These are phyloP conservation scores for Fusarium camptoceras DNA, from an alignment of 2,329 filamentous ascomycete species.

Conservation along the genomic window DNA sequence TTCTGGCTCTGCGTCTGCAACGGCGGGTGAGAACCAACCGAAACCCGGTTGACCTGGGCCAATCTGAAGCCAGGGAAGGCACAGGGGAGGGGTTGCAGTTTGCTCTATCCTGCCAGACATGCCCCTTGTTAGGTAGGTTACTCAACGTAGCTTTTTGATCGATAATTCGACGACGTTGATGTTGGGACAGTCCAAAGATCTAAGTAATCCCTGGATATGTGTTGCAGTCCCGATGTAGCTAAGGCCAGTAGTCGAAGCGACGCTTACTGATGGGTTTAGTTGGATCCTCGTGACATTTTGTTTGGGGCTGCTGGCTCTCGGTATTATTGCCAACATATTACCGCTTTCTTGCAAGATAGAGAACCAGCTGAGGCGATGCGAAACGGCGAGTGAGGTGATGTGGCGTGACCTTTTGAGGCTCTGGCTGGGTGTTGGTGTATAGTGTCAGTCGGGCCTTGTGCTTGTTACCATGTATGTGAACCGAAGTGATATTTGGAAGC, in stretches of 20 bases:
- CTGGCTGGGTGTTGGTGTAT: constrained; percentile 29
- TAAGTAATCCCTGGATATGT: constrained; percentile 33
- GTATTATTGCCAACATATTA: not conserved
- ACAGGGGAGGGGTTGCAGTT: constrained; percentile 13
- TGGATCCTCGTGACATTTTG: constrained; percentile 2
- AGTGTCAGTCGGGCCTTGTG: constrained; percentile 30
- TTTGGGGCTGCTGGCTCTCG: not conserved
- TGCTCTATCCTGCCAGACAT: constrained; percentile 23
- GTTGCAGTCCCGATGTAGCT: constrained; percentile 1
- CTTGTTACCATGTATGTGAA: constrained; percentile 38
- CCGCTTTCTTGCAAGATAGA: constrained; percentile 4
- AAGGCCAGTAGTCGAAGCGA: not conserved
- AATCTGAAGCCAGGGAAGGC: constrained; percentile 33
- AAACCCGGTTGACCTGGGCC: constrained; percentile 32
- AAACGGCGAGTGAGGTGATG: constrained; percentile 38
- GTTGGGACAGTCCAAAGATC: constrained; percentile 27
- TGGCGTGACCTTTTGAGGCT: constrained; percentile 38
- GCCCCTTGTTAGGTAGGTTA: constrained; percentile 29
- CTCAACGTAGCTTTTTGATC: constrained; percentile 40
- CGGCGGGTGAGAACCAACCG: constrained; percentile 35
- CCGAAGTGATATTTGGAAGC: constrained; percentile 2
- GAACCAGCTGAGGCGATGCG: constrained; percentile 18
- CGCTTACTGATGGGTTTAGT: not conserved
- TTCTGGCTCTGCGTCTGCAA: constrained; percentile 9
- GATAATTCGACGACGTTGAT: constrained; percentile 36